Conservation (phyloP, 768 basidiomycete species). For the Pulveroboletus ravenelii region DNA sequence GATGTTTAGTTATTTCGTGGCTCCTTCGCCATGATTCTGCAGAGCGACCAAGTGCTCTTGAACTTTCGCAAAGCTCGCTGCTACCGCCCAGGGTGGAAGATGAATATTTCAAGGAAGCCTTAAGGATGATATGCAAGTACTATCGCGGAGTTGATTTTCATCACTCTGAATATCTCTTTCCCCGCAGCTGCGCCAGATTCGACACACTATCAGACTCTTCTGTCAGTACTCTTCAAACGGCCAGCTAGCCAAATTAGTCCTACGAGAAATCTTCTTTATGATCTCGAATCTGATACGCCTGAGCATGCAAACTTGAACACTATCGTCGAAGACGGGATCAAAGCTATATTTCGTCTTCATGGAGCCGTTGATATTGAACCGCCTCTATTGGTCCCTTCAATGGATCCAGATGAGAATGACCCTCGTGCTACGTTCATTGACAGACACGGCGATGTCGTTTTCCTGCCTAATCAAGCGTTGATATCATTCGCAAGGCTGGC, state of each 20-base stretch:
- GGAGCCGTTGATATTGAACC: conserved; percentile 88
- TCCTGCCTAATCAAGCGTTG: conserved; percentile 66
- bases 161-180: not conserved
- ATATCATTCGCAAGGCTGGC: conserved; percentile 80
- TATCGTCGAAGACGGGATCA: conserved; percentile 72
- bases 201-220: conserved; percentile 71
- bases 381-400: conserved; percentile 73
- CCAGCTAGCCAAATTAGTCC: conserved; percentile 58
- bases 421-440: conserved; percentile 75
- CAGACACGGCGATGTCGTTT: conserved; percentile 70
- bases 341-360: conserved; percentile 78
- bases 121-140: conserved; percentile 65
- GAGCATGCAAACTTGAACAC: conserved; percentile 69
- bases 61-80: conserved; percentile 74
- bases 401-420: conserved; percentile 57
- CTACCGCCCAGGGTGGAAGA: conserved; percentile 77
- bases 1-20: conserved; percentile 64
- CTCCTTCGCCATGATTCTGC: conserved; percentile 79
- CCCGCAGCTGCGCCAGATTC: conserved; percentile 70
- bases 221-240: conserved; percentile 75
- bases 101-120: conserved; percentile 78
- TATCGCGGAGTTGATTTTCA: not conserved
- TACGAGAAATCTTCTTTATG: conserved; percentile 68
- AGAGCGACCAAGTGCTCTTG: conserved; percentile 74
- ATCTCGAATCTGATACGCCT: conserved; percentile 60